These are phyloP conservation scores for Pythium aphanidermatum DNA, from an alignment of 352 stramenopile genomes.

Conservation along the genomic window DNA sequence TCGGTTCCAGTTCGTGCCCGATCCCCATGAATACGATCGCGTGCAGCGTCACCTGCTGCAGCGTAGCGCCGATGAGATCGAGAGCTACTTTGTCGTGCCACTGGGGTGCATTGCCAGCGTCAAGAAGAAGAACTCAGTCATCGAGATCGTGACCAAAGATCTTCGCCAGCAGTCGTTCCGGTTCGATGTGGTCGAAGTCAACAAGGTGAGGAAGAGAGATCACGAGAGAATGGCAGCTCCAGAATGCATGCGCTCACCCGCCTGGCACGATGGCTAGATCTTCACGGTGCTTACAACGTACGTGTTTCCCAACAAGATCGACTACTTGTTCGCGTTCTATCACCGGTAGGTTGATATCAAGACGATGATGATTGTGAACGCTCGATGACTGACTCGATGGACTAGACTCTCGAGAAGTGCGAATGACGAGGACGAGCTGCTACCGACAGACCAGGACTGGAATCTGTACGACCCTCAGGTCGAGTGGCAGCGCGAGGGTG, in stretches of 20 bases:
- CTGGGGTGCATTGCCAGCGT: conserved; percentile 69
- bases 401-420: conserved; percentile 40
- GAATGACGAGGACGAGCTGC: conserved; percentile 37
- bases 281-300: conserved; percentile 74
- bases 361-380: neutral
- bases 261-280: too few relatives aligned
- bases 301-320: conserved; percentile 77
- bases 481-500: conserved; percentile 74
- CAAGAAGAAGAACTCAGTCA: conserved; percentile 71
- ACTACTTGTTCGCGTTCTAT: conserved; percentile 85
- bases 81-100: conserved; percentile 70
- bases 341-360: conserved; percentile 32
- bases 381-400: neutral
- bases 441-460: conserved; percentile 60
- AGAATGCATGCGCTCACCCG: too few relatives aligned
- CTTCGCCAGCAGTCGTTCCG: conserved; percentile 68
- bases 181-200: conserved; percentile 70
- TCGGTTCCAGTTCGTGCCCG: conserved; percentile 75
- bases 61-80: conserved; percentile 56
- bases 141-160: conserved; percentile 79
- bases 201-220: too few relatives aligned
- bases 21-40: conserved; percentile 50
- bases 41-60: conserved; percentile 45
- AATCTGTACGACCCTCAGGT: conserved; percentile 49
- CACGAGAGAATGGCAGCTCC: too few relatives aligned